phyloP scores from a whole-genome alignment of 345 rosid species.

The Citropsis articulata region DNA sequence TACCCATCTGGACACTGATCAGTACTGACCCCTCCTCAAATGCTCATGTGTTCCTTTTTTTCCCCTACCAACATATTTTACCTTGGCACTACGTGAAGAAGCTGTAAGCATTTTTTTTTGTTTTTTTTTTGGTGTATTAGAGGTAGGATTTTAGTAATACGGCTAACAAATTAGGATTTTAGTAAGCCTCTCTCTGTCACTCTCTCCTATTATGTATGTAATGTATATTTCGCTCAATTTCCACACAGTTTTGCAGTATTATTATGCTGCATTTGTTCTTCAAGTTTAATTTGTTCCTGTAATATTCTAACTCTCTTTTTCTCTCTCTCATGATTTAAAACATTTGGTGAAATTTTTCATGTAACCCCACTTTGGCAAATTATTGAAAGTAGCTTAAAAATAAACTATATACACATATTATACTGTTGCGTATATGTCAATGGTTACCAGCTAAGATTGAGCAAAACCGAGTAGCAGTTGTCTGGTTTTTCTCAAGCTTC shows the following conservation, averaged over 20 bases:
- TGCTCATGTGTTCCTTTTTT: background rate
- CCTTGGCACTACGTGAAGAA: conserved; percentile 3
- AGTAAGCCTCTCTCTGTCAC: background rate
- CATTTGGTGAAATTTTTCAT: background rate
- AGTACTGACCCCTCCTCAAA: background rate
- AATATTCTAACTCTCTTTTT: too few species aligned
- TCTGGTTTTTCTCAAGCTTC: conserved; percentile 15
- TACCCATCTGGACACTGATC: background rate
- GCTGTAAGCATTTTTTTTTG: conserved; percentile 8
- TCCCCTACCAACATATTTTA: background rate
- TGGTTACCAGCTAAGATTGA: conserved; percentile 31
- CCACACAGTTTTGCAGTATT: conserved; percentile 37
- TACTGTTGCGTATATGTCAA: background rate
- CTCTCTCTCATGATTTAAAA: background rate
- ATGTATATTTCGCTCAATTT: conserved; percentile 37
- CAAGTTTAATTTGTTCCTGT: background rate
- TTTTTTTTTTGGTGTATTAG: background rate
- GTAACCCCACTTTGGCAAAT: background rate
- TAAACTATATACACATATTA: background rate
- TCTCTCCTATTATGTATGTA: conserved; percentile 22
- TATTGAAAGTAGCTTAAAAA: background rate
- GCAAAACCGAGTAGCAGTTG: conserved; percentile 15
- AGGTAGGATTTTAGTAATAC: conserved; percentile 11
- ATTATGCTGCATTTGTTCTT: conserved; percentile 11
- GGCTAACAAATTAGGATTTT: conserved; percentile 27